Base-by-base conservation (phyloP, 106 monocot genomes). In the Acorus gramineus region DNA sequence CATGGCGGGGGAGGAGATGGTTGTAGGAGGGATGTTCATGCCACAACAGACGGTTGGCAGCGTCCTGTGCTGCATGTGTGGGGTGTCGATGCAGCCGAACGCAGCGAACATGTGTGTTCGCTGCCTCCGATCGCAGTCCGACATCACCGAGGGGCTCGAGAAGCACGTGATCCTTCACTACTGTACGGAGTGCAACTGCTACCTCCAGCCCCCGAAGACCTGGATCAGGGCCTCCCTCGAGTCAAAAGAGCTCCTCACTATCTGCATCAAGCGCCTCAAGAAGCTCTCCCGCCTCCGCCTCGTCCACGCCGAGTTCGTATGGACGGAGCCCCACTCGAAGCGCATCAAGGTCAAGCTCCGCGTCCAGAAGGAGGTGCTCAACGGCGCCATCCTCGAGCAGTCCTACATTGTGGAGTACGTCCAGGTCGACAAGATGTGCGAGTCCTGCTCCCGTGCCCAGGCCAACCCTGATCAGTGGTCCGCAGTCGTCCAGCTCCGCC, bases 311-410 rank as follows among this genome's bases (percentile, higher is more conserved):
- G 87, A 80, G 70, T 84, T 88, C 75, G 63, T 84, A 28, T 96
- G 87, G 84, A 87, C 95, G 2, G 95, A 96, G 70, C 95, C 95
- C 55, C 95, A 96, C 73, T 90, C 87, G 51, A 96, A 90, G 76
- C 70, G 95, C 11, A 78, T 96, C 65, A 82, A 79, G 64, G 71
- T 90, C 50, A 75, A 69, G 49, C 70, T 96, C 42, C 79, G 74
- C 47, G 80, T 96, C 59, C 90, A 84, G 73, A 71, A 74, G 47
- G 87, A 96, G 75, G 82, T 76, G n/a, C 57, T 78, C 49, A 60
- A 80, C 14, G 85, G 82, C 14, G 80, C 90, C 53, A 73, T 86
- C 63, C 61, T 90, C n/a, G 87, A 96, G 56, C 87, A 90, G 65
- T 47, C 82, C 8, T 90, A 90, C 70, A n/a, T 73, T 9, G 86